Evolutionary conservation across 2,329 filamentous ascomycete genomes (phyloP), one percentile per base, ranked within the genome.

Genomic region (Graphiopsis chlorocephala): DNA sequence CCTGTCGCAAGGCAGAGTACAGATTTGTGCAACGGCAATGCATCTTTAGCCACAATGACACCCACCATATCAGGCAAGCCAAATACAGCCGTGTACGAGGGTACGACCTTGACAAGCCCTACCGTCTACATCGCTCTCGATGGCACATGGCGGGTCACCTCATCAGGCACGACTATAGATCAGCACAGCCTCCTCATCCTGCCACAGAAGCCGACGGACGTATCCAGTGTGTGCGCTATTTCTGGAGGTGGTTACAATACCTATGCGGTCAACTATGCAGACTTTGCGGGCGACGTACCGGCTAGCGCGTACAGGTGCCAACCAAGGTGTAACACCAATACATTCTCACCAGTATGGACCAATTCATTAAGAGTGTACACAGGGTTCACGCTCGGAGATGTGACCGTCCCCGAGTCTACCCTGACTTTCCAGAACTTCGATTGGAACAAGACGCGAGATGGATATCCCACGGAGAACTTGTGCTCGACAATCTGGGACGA

Each of bases 401-500:
- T 15, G 4, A 66, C 64, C 15, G 53, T 52, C 4, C 35, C 20
- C 2, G 12, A 28, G 14, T 65, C 59, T 15, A 33, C 15, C n/a
- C 57, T 52, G 15, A 57, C 53, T 2, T 57, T 15, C 53, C 26
- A 38, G n/a, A 8, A 4, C 3, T 11, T 20, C 38, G 38, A 45
- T 10, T 11, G 53, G 33, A 28, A 52, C 31, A 15, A 48, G 4
- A 31, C 10, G 15, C 45, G 15, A 28, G 38, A 45, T n/a, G 45
- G 58, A 25, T 15, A 64, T 20, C 66, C 66, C 5, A 56, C 65
- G 14, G 61, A 63, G 10, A 71, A 71, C n/a, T 56, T 66, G 3
- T 72, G 70, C 58, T 70, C 69, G 10, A 72, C 70, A 6, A 71
- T 72, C 45, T 72, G 66, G 66, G 63, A 72, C 35, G 67, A 72